Evolutionary conservation across 768 basidiomycete species (phyloP), one percentile per base, ranked within the genome.

Genomic region (Kwoniella bestiolae): DNA sequence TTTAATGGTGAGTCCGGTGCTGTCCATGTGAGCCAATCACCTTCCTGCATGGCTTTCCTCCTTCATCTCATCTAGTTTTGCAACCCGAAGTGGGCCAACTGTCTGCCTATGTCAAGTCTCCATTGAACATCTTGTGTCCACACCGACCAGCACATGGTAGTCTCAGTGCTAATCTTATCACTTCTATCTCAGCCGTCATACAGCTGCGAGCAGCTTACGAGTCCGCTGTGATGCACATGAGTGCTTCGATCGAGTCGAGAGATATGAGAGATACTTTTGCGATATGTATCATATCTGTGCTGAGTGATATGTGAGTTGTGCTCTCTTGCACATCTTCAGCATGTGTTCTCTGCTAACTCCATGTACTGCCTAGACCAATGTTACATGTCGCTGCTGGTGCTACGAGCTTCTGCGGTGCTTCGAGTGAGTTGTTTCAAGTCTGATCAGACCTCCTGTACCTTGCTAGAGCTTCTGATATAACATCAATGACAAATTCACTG

Each of bases 121-220:
- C n/a, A n/a, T n/a, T n/a, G n/a, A n/a, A n/a, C n/a, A n/a, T n/a
- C n/a, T n/a, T n/a, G n/a, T n/a, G n/a, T n/a, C n/a, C n/a, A n/a
- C n/a, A n/a, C n/a, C n/a, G n/a, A n/a, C n/a, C n/a, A n/a, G n/a
- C n/a, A n/a, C n/a, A n/a, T n/a, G n/a, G n/a, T n/a, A n/a, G n/a
- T n/a, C n/a, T n/a, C n/a, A n/a, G n/a, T n/a, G n/a, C n/a, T n/a
- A n/a, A n/a, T n/a, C n/a, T n/a, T n/a, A n/a, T n/a, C n/a, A n/a
- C n/a, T n/a, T n/a, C n/a, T n/a, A n/a, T n/a, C n/a, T n/a, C 46
- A 76, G 75, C 75, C 28, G 45, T 74, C 28, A 70, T 77, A 49
- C 68, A 74, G n/a, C 71, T 77, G 11, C 70, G 75, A 49, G 67
- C 66, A n/a, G 58, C 70, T 1, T 76, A 72, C 56, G 75, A 76